A percentile compares a stretch with the other conserved stretches of the same genome.
These are phyloP conservation scores for Aspergillus oerlinghausenensis DNA, from an alignment of 2,329 filamentous ascomycete genomes.

Conservation along the genomic window DNA sequence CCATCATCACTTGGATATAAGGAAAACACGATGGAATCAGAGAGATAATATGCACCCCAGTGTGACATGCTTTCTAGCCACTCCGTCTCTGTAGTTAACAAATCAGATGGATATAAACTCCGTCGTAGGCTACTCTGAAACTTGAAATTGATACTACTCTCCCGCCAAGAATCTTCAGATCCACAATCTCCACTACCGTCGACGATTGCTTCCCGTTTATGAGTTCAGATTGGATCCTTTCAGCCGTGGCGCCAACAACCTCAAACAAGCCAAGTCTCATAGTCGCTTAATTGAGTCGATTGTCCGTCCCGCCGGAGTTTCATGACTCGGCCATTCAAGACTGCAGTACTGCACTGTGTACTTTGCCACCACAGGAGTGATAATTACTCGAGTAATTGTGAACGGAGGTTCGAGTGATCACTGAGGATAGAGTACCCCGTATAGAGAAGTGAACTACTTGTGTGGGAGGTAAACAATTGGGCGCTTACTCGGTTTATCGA, in stretches of 20 bases:
- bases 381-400: not conserved
- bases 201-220: not conserved
- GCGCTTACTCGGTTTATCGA: not conserved
- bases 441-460: not conserved
- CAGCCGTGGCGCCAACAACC: not conserved
- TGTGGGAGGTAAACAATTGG: no score
- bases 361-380: not conserved
- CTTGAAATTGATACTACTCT: not conserved
- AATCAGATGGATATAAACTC: not conserved
- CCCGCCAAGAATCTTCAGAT: not conserved
- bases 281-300: not conserved
- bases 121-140: not conserved
- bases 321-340: not conserved
- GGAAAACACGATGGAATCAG: no score
- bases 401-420: no score
- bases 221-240: not conserved
- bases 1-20: no score
- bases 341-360: not conserved
- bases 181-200: not conserved
- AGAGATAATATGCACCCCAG: no score
- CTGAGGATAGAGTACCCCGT: not conserved
- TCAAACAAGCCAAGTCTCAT: not conserved
- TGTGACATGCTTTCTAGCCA: no score
- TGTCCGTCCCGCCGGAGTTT: not conserved
- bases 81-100: not conserved